Evolutionary conservation across 768 basidiomycete species (phyloP), one percentile per base, ranked within the genome.

Genomic region (Macrocybe gigantea): DNA sequence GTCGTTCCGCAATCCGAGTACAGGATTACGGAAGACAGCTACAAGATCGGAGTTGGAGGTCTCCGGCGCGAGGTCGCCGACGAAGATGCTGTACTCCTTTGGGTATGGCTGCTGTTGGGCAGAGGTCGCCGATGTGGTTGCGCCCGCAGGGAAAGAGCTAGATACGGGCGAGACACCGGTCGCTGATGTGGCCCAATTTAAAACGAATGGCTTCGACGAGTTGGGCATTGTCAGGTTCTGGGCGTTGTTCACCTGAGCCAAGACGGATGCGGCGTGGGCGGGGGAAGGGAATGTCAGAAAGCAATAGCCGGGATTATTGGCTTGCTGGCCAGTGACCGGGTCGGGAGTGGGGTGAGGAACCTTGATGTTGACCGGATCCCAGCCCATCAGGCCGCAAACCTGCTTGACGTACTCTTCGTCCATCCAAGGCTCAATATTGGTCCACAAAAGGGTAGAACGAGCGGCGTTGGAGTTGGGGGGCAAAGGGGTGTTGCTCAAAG

Each of bases 41-140:
- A 95, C 90, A n/a, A 95, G 72, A 63, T 96, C 93, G n/a, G 88
- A 88, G 66, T 95, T 93, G 56, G 89, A 91, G 5, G 90, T 90
- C 66, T 93, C 92, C 7, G 92, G 87, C 2, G 91, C 91, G 38
- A 96, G 77, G 65, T 96, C 93, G 38, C 93, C 93, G 2, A 95
- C 93, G 58, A 96, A 96, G 47, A 96, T 91, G 64, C 88, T 91
- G 62, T 87, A 94, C 67, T 95, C 93, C 64, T 85, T 90, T 33
- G 81, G 79, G 53, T 78, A 85, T 22, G 22, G 22, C 61, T 82
- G 83, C 47, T 79, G 78, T 47, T 72, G 70, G 6, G 66, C 44
- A 35, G 67, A 59, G 46, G 70, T 52, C 48, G 60, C 44, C 14
- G 36, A 38, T n/a, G 57, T 52, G 35, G 53, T 45, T 29, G 56